A percentile compares a stretch with the other conserved stretches of the same genome.
These are phyloP conservation scores for Rheum nobile DNA, from an alignment of 148 eudicot genomes.

Conservation along the genomic window DNA sequence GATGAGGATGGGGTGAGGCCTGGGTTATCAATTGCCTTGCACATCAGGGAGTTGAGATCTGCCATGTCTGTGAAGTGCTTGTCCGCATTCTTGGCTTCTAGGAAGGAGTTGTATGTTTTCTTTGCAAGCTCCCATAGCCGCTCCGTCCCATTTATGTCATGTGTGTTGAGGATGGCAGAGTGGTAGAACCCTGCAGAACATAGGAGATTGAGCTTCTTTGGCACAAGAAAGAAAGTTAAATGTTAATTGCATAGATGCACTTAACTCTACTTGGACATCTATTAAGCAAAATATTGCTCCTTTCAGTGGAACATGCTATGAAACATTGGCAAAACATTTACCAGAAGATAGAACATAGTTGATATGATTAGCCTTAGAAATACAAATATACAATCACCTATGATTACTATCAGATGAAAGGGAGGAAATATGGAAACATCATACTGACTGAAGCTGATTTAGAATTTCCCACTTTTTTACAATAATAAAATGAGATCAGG, in stretches of 20 bases:
- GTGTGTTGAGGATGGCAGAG: constrained; percentile 71
- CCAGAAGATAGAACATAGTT: not conserved
- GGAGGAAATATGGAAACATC: no score
- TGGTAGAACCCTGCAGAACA: constrained; percentile 65
- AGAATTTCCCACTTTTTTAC: no score
- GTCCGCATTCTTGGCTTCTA: constrained; percentile 44
- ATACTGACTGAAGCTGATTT: no score
- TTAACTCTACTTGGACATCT: not conserved
- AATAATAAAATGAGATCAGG: no score
- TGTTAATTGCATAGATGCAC: no score
- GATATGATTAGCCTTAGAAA: not conserved
- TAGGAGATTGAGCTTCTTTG: not conserved
- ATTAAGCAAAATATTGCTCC: no score
- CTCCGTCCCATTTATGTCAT: constrained; percentile 62
- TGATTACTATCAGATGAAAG: no score
- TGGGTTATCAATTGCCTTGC: constrained; percentile 86
- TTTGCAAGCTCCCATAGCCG: constrained; percentile 64
- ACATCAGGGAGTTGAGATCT: constrained; percentile 80
- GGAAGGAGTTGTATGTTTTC: constrained; percentile 38
- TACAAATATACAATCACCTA: no score
- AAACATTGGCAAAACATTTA: no score
- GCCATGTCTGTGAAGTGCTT: constrained; percentile 89
- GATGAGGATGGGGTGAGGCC: constrained; percentile 77
- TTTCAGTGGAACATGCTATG: no score
- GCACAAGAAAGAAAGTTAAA: not conserved